Evolutionary conservation across 1,139 yeast genomes (phyloP).

Genomic region (Pichia kudriavzevii): DNA sequence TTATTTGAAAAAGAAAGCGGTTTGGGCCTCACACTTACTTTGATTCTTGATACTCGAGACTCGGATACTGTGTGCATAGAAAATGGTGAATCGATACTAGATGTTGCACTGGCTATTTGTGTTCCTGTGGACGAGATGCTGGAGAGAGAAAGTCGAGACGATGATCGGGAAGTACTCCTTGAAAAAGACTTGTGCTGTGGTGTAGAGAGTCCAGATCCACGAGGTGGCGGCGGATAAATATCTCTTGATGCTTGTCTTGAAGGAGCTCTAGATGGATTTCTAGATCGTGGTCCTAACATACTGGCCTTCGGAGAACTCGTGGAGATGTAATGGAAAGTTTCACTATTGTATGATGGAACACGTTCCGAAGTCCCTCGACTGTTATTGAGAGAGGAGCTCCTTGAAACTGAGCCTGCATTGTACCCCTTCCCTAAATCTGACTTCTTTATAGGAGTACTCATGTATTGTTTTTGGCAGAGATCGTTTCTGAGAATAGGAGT

Average conservation of each 20-base stretch:
- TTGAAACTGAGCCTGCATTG: too few relatives aligned
- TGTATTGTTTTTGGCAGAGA: too few relatives aligned
- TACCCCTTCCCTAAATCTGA: too few relatives aligned
- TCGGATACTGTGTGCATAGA: conserved; percentile 14
- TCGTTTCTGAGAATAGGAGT: too few relatives aligned
- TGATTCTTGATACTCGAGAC: conserved; percentile 36
- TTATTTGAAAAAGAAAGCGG: conserved; percentile 31
- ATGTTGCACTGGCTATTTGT: conserved; percentile 4
- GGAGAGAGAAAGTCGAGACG: conserved; percentile 18
- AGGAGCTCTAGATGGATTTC: conserved; percentile 4
- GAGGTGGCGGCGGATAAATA: conserved; percentile 7
- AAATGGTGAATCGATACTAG: conserved; percentile 6
- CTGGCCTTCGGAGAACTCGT: too few relatives aligned
- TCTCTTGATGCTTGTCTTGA: conserved; percentile 7
- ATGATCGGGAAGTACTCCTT: conserved; percentile 15
- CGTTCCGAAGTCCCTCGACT: too few relatives aligned
- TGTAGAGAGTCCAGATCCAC: conserved; percentile 1
- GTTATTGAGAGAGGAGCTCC: too few relatives aligned
- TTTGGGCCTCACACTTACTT: conserved; percentile 48
- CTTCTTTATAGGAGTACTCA: too few relatives aligned
- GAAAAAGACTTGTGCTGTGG: conserved; percentile 6
- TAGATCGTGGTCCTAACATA: conserved; percentile 1
- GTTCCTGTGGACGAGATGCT: conserved; percentile 8
- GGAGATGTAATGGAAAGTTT: too few relatives aligned
- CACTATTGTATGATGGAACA: too few relatives aligned